These are phyloP conservation scores for Escallonia rubra DNA, from an alignment of 129 eudicot species.

Conservation along the genomic window DNA sequence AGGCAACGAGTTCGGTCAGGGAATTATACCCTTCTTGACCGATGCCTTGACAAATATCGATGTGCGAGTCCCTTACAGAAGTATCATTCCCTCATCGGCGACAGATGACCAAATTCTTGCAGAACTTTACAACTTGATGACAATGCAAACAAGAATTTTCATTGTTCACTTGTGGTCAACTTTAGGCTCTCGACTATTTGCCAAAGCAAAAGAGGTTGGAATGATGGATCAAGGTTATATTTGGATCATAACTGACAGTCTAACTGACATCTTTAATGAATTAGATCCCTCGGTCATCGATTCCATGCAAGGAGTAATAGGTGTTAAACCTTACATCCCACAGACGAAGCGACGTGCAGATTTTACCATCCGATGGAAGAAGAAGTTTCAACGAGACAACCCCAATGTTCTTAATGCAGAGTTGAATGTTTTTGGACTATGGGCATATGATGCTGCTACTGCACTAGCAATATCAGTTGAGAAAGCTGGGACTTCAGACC, in stretches of 20 bases:
- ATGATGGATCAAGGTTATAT: constrained; percentile 53
- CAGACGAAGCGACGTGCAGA: constrained; percentile 10
- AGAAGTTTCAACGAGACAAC: background rate
- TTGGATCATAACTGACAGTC: constrained; percentile 49
- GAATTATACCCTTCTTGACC: constrained; percentile 29
- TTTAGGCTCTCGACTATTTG: constrained; percentile 27
- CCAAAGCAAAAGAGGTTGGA: constrained; percentile 25
- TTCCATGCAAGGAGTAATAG: constrained; percentile 50
- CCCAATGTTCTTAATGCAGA: background rate
- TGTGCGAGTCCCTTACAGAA: constrained; percentile 28
- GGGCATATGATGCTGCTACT: constrained; percentile 27
- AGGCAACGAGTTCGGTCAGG: constrained; percentile 50
- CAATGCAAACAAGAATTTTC: constrained; percentile 39
- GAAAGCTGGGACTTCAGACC: background rate
- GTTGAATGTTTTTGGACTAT: constrained; percentile 15
- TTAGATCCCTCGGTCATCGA: background rate
- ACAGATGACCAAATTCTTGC: constrained; percentile 26
- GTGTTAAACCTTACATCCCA: constrained; percentile 38
- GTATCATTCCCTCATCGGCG: constrained; percentile 26
- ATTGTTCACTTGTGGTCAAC: constrained; percentile 28
- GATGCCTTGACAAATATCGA: constrained; percentile 25
- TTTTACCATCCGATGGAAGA: constrained; percentile 23
- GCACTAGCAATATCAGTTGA: constrained; percentile 17
- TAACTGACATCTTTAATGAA: constrained; percentile 16
- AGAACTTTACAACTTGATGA: constrained; percentile 42